A percentile compares a stretch with the other conserved stretches of the same genome.
Evolutionary conservation across 1,284 basidiomycete genomes (phyloP).

Genomic region (Xerocomus cyaneibrunnescens): DNA sequence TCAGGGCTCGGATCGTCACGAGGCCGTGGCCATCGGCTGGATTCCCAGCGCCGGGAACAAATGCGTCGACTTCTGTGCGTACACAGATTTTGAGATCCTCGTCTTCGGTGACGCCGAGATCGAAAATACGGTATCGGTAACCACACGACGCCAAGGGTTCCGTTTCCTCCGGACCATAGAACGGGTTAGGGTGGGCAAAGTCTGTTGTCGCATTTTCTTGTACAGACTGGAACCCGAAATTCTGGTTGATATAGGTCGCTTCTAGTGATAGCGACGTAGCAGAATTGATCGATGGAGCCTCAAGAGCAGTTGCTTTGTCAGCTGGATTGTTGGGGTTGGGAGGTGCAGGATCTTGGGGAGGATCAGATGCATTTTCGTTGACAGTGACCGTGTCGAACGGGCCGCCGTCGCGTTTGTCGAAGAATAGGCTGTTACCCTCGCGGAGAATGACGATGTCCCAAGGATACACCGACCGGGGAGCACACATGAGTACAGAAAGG

Average conservation of each 20-base stretch:
- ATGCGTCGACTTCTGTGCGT: slow-evolving; percentile 96
- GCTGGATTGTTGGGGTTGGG: slow-evolving; percentile 72
- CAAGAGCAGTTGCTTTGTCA: slow-evolving; percentile 63
- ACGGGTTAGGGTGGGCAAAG: slow-evolving; percentile 88
- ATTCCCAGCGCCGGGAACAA: slow-evolving; percentile 63
- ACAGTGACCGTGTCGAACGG: slow-evolving; percentile 98
- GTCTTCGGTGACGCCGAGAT: slow-evolving; percentile 87
- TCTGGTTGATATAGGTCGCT: slow-evolving; percentile 99
- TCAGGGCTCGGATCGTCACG: slow-evolving; percentile 92
- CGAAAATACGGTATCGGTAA: slow-evolving; percentile 96
- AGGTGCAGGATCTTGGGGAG: slow-evolving; percentile 84
- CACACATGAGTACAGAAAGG: slow-evolving; percentile 94
- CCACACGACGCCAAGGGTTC: slow-evolving; percentile 95
- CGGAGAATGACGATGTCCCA: slow-evolving; percentile 98
- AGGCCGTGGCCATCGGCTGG: slow-evolving; percentile 75
- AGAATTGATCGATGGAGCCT: slow-evolving; percentile 84
- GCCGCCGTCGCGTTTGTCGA: slow-evolving; percentile 98
- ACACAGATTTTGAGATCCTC: slow-evolving; percentile 92
- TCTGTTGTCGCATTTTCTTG: slow-evolving; percentile 70
- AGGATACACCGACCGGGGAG: slow-evolving; percentile 93
- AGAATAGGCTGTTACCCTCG: slow-evolving; percentile 91
- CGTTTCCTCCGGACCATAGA: slow-evolving; percentile 93
- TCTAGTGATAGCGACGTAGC: slow-evolving; percentile 94
- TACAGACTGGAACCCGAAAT: slow-evolving; percentile 97
- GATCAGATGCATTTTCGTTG: slow-evolving; percentile 97